These are phyloP conservation scores for Cordyceps javanica DNA, from an alignment of 2,329 filamentous ascomycete genomes.

Conservation along the genomic window DNA sequence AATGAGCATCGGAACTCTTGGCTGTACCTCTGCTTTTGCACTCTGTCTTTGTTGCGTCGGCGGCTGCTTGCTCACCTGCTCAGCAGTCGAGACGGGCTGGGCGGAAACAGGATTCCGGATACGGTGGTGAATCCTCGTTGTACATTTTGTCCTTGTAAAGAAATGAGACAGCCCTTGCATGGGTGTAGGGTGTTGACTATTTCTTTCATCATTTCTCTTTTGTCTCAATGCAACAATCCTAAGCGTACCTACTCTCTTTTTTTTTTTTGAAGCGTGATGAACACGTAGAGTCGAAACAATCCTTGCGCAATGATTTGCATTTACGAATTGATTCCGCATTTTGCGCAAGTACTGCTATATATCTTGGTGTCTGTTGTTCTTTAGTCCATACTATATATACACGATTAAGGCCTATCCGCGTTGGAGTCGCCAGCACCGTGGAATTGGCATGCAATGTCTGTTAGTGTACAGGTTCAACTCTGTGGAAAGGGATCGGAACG, in stretches of 20 bases:
- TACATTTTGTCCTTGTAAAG: slow-evolving; percentile 16
- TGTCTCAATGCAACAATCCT: slow-evolving; percentile 11
- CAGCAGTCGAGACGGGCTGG: slow-evolving; percentile 3
- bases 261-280: too few species aligned
- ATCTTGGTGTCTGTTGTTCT: too few species aligned
- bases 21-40: not conserved
- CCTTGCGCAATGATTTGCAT: too few species aligned
- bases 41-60: not conserved
- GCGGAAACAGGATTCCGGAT: slow-evolving; percentile 1
- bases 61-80: not conserved
- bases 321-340: too few species aligned
- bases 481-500: too few species aligned
- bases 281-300: not conserved
- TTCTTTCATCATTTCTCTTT: slow-evolving; percentile 3
- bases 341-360: too few species aligned
- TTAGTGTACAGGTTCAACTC: too few species aligned
- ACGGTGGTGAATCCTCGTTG: slow-evolving; percentile 13
- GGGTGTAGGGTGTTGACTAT: slow-evolving; percentile 5
- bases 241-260: not conserved
- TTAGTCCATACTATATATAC: too few species aligned
- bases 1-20: not conserved
- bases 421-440: too few species aligned
- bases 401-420: too few species aligned
- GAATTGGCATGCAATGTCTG: too few species aligned
- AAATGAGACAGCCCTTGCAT: slow-evolving; percentile 9